These are phyloP conservation scores for Rhodotorula graminis DNA, from an alignment of 768 basidiomycete species.

Conservation along the genomic window DNA sequence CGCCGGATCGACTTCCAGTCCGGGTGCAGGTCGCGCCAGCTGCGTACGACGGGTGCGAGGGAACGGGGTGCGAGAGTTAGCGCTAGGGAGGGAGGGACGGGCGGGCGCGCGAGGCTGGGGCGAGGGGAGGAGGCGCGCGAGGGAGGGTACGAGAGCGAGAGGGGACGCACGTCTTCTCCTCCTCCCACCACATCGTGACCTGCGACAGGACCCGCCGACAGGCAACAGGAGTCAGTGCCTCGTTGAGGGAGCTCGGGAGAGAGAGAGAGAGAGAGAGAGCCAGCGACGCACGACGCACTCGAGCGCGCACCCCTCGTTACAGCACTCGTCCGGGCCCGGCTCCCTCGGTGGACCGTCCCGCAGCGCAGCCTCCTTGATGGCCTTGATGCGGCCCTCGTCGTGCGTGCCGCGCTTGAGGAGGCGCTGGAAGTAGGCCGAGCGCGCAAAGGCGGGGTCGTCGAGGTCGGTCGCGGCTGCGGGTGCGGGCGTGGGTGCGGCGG, in stretches of 20 bases:
- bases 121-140: too few relatives aligned
- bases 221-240: neutral
- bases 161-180: slow-evolving; percentile 22
- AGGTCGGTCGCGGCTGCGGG: neutral
- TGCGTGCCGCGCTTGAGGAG: slow-evolving; percentile 5
- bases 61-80: too few relatives aligned
- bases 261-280: too few relatives aligned
- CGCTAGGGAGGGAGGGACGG: too few relatives aligned
- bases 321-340: slow-evolving; percentile 20
- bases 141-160: neutral
- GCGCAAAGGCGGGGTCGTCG: neutral
- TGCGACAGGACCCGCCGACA: too few relatives aligned
- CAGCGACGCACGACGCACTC: slow-evolving; percentile 20
- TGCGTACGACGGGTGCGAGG: neutral
- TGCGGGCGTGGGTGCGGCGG: neutral
- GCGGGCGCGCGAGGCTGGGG: too few relatives aligned
- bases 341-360: slow-evolving; percentile 17
- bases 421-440: slow-evolving; percentile 17
- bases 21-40: slow-evolving; percentile 26
- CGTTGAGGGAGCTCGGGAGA: fast-evolving
- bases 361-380: slow-evolving; percentile 11
- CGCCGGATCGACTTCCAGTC: slow-evolving; percentile 25
- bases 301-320: slow-evolving; percentile 14
- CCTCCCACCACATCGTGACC: slow-evolving; percentile 23
- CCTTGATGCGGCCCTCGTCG: neutral